Percentiles rank a stretch among this genome's conserved stretches.
These are phyloP conservation scores for Rosellinia necatrix DNA, from an alignment of 2,329 filamentous ascomycete species.

Conservation along the genomic window DNA sequence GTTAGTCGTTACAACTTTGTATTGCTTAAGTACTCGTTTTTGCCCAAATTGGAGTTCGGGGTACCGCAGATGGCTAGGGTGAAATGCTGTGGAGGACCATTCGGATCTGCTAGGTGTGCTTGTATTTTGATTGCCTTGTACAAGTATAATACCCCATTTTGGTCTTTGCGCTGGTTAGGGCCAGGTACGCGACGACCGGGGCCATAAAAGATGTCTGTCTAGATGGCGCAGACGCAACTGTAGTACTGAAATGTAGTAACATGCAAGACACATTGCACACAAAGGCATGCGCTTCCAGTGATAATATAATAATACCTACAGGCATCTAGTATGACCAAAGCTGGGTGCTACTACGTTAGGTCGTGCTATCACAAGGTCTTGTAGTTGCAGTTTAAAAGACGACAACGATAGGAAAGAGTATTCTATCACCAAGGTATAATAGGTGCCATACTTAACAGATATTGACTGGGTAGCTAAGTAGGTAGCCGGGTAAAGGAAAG, in stretches of 20 bases:
- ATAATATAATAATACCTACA: neutral
- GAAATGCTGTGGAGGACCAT: neutral
- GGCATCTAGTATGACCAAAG: neutral
- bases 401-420: no score
- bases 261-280: neutral
- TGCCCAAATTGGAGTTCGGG: constrained; percentile 18
- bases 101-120: neutral
- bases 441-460: no score
- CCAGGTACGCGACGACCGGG: neutral
- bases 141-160: constrained; percentile 14
- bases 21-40: constrained; percentile 5
- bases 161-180: neutral
- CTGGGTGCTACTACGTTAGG: no score
- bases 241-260: neutral
- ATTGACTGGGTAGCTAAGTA: no score
- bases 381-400: no score
- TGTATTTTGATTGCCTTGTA: constrained; percentile 15
- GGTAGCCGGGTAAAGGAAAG: no score
- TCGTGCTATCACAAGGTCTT: no score
- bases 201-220: neutral
- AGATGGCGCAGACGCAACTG: neutral
- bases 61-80: neutral
- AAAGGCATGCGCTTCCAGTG: neutral
- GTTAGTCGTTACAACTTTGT: constrained; percentile 6
- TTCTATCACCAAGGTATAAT: no score